These are phyloP conservation scores for Ascochyta clinopodiicola DNA, from an alignment of 2,329 filamentous ascomycete species.

Conservation along the genomic window DNA sequence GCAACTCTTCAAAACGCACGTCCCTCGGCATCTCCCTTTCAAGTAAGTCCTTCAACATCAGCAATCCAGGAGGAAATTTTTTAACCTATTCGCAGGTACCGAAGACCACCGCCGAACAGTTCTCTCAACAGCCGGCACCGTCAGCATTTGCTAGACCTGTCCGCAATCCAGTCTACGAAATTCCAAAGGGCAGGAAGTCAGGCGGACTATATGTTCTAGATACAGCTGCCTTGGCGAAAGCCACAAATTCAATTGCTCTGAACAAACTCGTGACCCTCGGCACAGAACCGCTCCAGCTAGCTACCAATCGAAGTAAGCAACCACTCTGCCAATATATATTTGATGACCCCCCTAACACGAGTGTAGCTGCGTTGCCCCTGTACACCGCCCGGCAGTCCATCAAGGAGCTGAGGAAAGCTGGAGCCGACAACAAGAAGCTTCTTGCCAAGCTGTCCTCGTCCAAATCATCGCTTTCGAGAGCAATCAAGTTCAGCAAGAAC, in stretches of 20 bases:
- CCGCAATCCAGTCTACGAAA: constrained; percentile 39
- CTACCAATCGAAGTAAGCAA: constrained; percentile 54
- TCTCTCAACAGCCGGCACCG: constrained; percentile 29
- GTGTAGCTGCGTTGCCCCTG: constrained; percentile 49
- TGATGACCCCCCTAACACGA: constrained; percentile 26
- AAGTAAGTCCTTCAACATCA: constrained; percentile 30
- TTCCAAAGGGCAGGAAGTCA: constrained; percentile 43
- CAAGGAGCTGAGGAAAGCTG: constrained; percentile 54
- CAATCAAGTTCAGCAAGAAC: constrained; percentile 24
- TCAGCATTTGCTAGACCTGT: constrained; percentile 28
- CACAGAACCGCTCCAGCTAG: constrained; percentile 49
- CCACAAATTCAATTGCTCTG: constrained; percentile 53
- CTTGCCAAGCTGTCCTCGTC: constrained; percentile 38
- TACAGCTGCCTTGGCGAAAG: constrained; percentile 49
- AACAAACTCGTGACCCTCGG: constrained; percentile 55
- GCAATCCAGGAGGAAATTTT: neutral
- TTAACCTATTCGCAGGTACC: constrained; percentile 34
- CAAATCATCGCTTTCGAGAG: constrained; percentile 30
- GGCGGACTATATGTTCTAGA: constrained; percentile 54
- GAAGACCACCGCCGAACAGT: constrained; percentile 36
- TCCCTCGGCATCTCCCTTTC: constrained; percentile 33
- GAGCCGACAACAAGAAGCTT: constrained; percentile 51
- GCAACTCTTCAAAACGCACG: constrained; percentile 26
- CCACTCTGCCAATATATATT: constrained; percentile 1
- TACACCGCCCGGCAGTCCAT: constrained; percentile 54